Evolutionary conservation across 768 basidiomycete genomes (phyloP), one percentile per base, ranked within the genome.

Genomic region (Leccinellum albellum): DNA sequence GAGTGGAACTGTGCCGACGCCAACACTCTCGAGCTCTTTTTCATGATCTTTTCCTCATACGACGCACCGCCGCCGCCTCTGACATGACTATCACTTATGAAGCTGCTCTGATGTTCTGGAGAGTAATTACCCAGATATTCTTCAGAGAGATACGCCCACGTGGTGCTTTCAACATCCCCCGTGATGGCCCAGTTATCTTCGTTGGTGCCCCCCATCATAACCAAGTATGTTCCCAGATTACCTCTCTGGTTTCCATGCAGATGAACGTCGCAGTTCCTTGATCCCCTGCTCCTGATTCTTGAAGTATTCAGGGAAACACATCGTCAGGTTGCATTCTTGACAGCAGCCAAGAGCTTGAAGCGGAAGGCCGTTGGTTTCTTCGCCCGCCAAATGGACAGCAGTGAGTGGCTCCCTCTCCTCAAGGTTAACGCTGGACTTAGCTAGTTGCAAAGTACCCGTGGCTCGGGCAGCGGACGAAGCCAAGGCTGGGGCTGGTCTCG

Each of bases 111-210:
- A 69, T 89, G 48, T 92, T 96, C 74, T 96, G 91, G 91, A 77
- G 88, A 56, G 77, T 81, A 3, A 81, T 96, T 56, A 92, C 90
- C 61, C 90, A 90, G 74, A 86, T 98, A 64, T 98, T 98, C 81
- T 98, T 98, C 78, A 80, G 96, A 63, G 96, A 98, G 75, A 87
- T 98, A 65, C 82, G 96, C 57, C 91, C 94, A 4, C 80, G 96
- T 72, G 92, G 96, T 51, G 90, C 94, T 32, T 98, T 90, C 81
- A 91, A 97, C 70, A 91, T 98, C 57, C 96, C 96, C 24, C 81
- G 80, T 56, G 82, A 91, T 56, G 96, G 94, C 0, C 91, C 96
- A 3, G 84, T 96, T 53, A 91, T 98, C 61, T 94, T 97, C 71
- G 93, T 93, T 50, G 93, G 82, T 44, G 95, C 91, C 10, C 94